Conservation (phyloP, 2,329 filamentous ascomycete species). For the Penicillium sp. region DNA sequence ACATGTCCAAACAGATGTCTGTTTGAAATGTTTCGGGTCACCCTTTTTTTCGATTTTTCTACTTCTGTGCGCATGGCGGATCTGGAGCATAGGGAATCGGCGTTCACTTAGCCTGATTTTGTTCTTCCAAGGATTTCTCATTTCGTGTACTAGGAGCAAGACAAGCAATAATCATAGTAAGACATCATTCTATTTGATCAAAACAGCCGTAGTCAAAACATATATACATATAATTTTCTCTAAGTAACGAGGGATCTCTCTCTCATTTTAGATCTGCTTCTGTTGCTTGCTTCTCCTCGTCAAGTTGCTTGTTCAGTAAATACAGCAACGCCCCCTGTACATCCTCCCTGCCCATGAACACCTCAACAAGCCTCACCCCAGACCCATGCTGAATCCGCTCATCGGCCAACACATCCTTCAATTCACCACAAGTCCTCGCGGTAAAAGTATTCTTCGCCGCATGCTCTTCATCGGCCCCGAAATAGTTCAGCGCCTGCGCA, state of each 20-base stretch:
- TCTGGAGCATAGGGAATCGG: constrained; percentile 25
- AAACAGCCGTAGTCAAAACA: not conserved
- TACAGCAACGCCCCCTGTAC: constrained; percentile 33
- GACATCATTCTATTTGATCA: constrained; percentile 6
- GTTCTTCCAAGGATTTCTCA: constrained; percentile 4
- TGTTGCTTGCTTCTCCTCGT: constrained; percentile 23
- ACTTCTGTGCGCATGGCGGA: constrained; percentile 21
- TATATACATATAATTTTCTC: not conserved
- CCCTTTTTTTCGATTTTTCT: constrained; percentile 9
- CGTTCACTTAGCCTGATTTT: constrained; percentile 16
- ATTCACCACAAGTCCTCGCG: constrained; percentile 48
- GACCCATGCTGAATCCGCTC: constrained; percentile 38
- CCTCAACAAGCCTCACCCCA: constrained; percentile 44
- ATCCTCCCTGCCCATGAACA: constrained; percentile 42
- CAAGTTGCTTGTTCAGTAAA: constrained; percentile 33
- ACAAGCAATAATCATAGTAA: constrained; percentile 20
- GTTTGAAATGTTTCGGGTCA: constrained; percentile 9
- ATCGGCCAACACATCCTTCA: constrained; percentile 41
- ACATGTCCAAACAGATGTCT: constrained; percentile 9
- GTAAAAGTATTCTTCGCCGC: constrained; percentile 42
- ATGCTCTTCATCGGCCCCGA: constrained; percentile 43
- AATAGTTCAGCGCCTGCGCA: constrained; percentile 49
- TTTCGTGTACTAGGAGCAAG: constrained; percentile 12
- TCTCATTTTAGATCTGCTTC: not conserved
- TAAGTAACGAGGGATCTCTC: not conserved